Conservation (phyloP, 768 basidiomycete genomes). For the Phaffia australis region DNA sequence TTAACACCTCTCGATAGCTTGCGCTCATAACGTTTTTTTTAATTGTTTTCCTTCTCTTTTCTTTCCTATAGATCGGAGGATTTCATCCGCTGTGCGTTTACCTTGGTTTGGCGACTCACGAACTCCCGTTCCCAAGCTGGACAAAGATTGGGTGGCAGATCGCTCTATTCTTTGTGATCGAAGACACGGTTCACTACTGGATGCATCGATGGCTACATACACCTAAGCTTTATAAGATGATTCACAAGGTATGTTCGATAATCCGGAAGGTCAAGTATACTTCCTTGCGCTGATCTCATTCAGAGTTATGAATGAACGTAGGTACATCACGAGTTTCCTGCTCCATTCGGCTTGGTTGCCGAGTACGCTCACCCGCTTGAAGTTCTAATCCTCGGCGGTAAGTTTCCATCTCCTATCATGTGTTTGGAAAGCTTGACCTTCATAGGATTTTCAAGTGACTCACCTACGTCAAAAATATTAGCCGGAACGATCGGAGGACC, state of each 20-base stretch:
- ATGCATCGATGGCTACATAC: conserved; percentile 16
- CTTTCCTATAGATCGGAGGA: conserved; percentile 6
- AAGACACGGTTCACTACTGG: conserved; percentile 23
- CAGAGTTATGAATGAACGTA: no score
- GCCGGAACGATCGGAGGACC: conserved; percentile 21
- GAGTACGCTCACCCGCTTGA: conserved; percentile 24
- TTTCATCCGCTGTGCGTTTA: conserved; percentile 12
- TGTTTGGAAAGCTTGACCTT: no score
- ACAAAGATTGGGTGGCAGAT: conserved; percentile 6
- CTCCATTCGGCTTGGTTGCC: conserved; percentile 22
- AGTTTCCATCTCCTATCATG: background rate
- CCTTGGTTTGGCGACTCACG: conserved; percentile 16
- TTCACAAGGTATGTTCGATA: conserved; percentile 13
- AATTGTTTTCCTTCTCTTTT: no score
- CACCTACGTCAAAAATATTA: background rate
- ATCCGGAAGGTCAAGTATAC: no score
- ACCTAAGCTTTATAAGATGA: conserved; percentile 20
- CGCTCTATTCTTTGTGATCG: conserved; percentile 15
- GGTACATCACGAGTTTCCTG: conserved; percentile 24
- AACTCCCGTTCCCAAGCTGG: conserved; percentile 19
- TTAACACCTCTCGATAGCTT: background rate
- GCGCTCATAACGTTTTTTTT: conserved; percentile 5
- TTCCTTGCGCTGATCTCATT: no score
- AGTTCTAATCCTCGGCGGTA: conserved; percentile 20
- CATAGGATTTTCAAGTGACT: background rate